Percentiles rank a stretch among this genome's conserved stretches.
Evolutionary conservation across 148 eudicot genomes (phyloP).

Genomic region (Rhododendron ferrugineum): DNA sequence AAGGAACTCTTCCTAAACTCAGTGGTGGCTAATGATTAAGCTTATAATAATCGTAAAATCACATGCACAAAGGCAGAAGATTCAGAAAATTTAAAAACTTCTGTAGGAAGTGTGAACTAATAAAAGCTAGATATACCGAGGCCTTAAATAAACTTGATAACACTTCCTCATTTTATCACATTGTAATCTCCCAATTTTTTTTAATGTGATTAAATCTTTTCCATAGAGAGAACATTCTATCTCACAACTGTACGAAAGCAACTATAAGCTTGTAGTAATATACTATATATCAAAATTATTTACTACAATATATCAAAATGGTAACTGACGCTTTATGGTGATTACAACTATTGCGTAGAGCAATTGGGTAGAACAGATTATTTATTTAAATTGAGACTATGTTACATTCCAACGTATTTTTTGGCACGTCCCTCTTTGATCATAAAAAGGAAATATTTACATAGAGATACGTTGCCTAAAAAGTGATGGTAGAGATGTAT

Average conservation of each 20-base stretch:
- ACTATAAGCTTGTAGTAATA: neutral
- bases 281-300: no score
- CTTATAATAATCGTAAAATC: neutral
- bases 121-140: neutral
- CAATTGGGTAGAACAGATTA: no score
- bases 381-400: no score
- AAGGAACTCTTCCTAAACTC: neutral
- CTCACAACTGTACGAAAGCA: no score
- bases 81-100: neutral
- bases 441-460: no score
- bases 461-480: no score
- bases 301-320: no score
- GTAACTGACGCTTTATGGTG: no score
- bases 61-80: neutral
- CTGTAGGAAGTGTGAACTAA: neutral
- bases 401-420: no score
- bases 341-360: no score
- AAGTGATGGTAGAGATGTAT: no score
- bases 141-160: neutral
- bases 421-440: no score
- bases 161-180: neutral
- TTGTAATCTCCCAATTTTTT: neutral
- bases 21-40: neutral
- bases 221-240: neutral
- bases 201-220: neutral